Evolutionary conservation across 2,329 filamentous ascomycete genomes (phyloP), one percentile per base, ranked within the genome.

Genomic region (Gaeumannomyces sp.): DNA sequence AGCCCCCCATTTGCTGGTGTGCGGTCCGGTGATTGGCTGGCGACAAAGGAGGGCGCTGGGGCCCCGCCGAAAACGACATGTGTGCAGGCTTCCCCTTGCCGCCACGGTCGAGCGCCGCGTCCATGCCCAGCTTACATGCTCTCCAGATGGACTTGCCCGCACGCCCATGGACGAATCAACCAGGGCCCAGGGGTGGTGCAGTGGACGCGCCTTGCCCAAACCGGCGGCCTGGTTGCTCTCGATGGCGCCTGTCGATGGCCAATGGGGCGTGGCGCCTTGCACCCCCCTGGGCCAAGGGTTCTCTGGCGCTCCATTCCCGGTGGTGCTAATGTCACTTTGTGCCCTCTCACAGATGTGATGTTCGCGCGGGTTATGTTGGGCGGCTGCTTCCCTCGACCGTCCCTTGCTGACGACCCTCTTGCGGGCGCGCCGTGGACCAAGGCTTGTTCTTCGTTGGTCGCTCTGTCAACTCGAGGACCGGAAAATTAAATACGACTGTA

Each of bases 321-420:
- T 35, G 19, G 45, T 53, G 45, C 45, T n/a, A 53, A 53, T 53
- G 45, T 53, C 45, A n/a, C 45, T 53, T 53, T 53, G 45, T 53
- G 45, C 45, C 22, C 45, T 53, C 45, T n/a, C 45, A 4, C 33
- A n/a, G 45, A n/a, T 8, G 45, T 53, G 45, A 53, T 53, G 13
- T 53, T n/a, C 19, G 45, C 45, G 45, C 45, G 7, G 22, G 45
- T 53, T 53, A n/a, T 53, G 45, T 53, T n/a, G 19, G 38, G 45
- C 45, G 45, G 45, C 22, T 53, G 45, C 45, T 53, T n/a, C 22
- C 38, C 45, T 53, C 45, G 45, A 2, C 22, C 6, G 45, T 53
- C 45, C 16, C 45, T 53, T 53, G 45, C 45, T n/a, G 45, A 53
- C 10, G 45, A 53, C 45, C 45, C 45, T 53, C 45, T 53, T n/a